A percentile compares a stretch with the other conserved stretches of the same genome.
Evolutionary conservation across 2,329 filamentous ascomycete species (phyloP).

Genomic region (Phaeosphaeria sp.): DNA sequence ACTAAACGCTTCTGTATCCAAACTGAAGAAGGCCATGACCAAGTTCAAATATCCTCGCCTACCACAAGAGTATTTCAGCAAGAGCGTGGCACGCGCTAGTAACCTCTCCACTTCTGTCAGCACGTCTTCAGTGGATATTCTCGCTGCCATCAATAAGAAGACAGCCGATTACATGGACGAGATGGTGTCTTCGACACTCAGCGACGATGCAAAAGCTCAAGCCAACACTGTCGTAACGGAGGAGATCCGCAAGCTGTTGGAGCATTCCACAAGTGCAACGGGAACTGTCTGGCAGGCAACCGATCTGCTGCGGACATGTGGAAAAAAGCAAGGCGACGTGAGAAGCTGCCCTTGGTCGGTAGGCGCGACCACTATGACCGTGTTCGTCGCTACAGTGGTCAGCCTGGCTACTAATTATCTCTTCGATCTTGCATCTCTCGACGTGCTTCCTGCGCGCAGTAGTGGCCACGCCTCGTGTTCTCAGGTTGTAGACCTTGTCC

Average conservation of each 20-base stretch:
- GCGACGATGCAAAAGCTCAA: conserved; percentile 6
- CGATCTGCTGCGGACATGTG: conserved; percentile 13
- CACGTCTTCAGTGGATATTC: conserved; percentile 12
- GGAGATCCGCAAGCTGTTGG: conserved; percentile 22
- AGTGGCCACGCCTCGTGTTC: neutral
- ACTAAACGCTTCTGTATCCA: conserved; percentile 4
- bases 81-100: conserved; percentile 3
- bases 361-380: neutral
- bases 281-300: conserved; percentile 18
- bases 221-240: conserved; percentile 10
- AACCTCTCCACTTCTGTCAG: conserved; percentile 11
- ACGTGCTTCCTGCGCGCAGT: neutral
- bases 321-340: neutral
- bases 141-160: conserved; percentile 20
- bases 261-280: conserved; percentile 19
- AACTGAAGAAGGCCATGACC: conserved; percentile 8
- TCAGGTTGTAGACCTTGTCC: conserved; percentile 13
- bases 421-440: neutral
- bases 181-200: conserved; percentile 9
- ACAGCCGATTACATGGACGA: conserved; percentile 15
- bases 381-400: neutral
- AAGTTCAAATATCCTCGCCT: conserved; percentile 5
- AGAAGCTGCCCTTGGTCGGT: conserved; percentile 1
- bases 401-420: neutral
- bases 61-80: neutral